These are phyloP conservation scores for Cystobasidium ongulense DNA, from an alignment of 768 basidiomycete species.

Conservation along the genomic window DNA sequence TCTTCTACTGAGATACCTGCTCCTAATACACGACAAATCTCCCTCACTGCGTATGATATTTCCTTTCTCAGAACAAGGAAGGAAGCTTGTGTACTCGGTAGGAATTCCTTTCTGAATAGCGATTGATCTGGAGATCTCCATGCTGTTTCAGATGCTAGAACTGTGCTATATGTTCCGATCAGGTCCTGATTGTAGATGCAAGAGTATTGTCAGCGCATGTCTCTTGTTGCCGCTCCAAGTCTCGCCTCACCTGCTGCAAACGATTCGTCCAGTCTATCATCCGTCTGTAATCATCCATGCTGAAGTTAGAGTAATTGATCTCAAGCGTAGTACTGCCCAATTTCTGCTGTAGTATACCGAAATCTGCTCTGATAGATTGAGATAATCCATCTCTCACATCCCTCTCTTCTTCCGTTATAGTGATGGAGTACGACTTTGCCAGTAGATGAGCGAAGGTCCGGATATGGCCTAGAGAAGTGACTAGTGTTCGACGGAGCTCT, in stretches of 20 bases:
- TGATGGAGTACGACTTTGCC: constrained; percentile 41
- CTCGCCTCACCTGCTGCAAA: constrained; percentile 27
- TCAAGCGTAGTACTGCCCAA: constrained; percentile 41
- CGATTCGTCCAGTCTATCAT: constrained; percentile 20
- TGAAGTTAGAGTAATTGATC: constrained; percentile 43
- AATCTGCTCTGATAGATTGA: constrained; percentile 43
- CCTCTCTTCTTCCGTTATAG: constrained; percentile 43
- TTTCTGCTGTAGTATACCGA: constrained; percentile 43
- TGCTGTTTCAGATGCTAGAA: background rate
- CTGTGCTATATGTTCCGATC: constrained; percentile 10
- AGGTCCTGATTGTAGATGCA: constrained; percentile 11
- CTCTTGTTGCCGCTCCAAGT: background rate
- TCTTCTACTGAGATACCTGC: constrained; percentile 18
- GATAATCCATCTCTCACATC: constrained; percentile 40
- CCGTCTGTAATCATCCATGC: constrained; percentile 37
- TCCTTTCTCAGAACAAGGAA: constrained; percentile 6
- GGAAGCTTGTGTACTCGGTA: background rate
- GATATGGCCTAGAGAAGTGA: constrained; percentile 41
- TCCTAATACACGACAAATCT: constrained; percentile 28
- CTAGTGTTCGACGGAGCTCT: constrained; percentile 42
- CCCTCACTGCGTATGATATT: constrained; percentile 16
- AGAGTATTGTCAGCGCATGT: background rate
- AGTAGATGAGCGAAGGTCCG: constrained; percentile 36
- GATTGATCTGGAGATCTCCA: constrained; percentile 14
- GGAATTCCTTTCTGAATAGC: background rate